Evolutionary conservation across 352 stramenopile species (phyloP), one percentile per base, ranked within the genome.

Genomic region (Phytopythium sindhum): DNA sequence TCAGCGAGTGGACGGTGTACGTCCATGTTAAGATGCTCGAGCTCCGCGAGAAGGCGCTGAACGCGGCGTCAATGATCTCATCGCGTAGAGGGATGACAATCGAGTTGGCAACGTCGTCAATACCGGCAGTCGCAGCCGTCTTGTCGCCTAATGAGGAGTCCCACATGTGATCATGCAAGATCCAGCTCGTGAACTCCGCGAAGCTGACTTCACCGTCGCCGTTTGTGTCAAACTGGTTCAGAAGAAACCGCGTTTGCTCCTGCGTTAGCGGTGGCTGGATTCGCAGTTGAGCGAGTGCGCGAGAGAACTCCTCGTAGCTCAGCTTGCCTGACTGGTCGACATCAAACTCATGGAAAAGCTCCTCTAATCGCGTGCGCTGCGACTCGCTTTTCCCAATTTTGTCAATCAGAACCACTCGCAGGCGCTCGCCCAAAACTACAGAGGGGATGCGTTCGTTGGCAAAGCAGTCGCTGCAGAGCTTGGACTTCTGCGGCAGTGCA

Each of bases 391-490:
- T 64, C 0, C 79, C 79, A 15, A 90, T 72, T 63, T 91, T 90
- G 15, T 91, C 79, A 23, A 93, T 87, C 19, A 93, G 56, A 0
- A 88, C 47, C 0, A 73, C 63, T 44, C 84, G 83, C 17, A 95
- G 61, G n/a, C 86, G 81, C 35, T 83, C 77, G 6, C 84, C 82
- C 33, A 90, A 74, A 1, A 66, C 70, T 56, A 90, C 82, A 12
- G 69, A 44, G 0, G 76, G 70, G 3, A 64, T 57, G 11, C 77
- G 54, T 60, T 93, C 86, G 58, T 93, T 77, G 47, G 86, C 67
- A 59, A 88, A 95, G 54, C 86, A 95, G 26, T 87, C 73, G 65
- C 93, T 84, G 29, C 86, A 95, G 0, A 91, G 57, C 33, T 86
- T 88, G 33, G 74, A 84, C 42, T 64, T 74, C 1, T 41, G 39